Conservation (phyloP, 176 grass and related monocot species). For the Zoysia pacifica region DNA sequence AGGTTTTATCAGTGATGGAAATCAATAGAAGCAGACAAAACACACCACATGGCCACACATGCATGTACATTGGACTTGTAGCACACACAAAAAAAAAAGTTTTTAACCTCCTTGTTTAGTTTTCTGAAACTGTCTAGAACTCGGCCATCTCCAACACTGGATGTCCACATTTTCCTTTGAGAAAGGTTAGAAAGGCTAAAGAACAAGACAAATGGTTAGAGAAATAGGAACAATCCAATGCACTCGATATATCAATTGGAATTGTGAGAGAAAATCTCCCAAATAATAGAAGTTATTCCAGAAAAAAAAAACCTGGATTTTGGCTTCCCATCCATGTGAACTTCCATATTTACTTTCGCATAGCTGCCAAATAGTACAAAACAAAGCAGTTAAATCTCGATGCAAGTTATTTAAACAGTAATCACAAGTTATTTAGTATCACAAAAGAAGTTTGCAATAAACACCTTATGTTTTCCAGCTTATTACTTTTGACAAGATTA, state of each 20-base stretch:
- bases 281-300: conserved; percentile 10
- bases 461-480: conserved; percentile 60
- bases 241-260: conserved; percentile 16
- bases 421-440: conserved; percentile 21
- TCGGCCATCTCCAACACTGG: conserved; percentile 36
- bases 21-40: conserved; percentile 9
- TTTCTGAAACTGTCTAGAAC: conserved; percentile 38
- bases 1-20: conserved; percentile 15
- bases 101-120: conserved; percentile 57
- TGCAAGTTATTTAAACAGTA: not conserved
- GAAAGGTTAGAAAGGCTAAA: conserved; percentile 64
- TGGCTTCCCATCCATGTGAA: conserved; percentile 32
- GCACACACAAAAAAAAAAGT: not conserved
- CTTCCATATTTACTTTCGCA: conserved; percentile 30
- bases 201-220: conserved; percentile 28
- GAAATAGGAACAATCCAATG: conserved; percentile 22
- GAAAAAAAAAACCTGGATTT: conserved; percentile 68
- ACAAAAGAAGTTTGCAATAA: conserved; percentile 15
- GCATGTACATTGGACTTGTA: conserved; percentile 19
- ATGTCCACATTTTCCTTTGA: conserved; percentile 52
- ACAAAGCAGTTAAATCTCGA: conserved; percentile 30
- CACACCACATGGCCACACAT: not conserved
- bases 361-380: conserved; percentile 30
- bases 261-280: not conserved
- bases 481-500: conserved; percentile 51